Conservation (phyloP, 257 asterid species). For the Paraleonurus japonicus region DNA sequence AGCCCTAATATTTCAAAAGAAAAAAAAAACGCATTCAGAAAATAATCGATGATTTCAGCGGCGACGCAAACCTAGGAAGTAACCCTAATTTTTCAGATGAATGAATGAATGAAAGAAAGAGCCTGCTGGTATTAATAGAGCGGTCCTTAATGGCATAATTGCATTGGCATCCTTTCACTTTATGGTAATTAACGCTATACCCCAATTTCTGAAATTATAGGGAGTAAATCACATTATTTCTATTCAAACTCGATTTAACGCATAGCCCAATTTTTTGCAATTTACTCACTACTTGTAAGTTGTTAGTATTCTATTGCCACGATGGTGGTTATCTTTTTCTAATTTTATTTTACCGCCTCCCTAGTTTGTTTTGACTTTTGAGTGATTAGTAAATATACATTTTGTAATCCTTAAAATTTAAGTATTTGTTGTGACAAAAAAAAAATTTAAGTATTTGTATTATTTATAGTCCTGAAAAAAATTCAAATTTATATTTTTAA, state of each 20-base stretch:
- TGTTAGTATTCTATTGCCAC: too few relatives aligned
- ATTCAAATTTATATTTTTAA: too few relatives aligned
- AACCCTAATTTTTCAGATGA: conserved; percentile 24
- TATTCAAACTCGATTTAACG: neutral
- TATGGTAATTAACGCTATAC: neutral
- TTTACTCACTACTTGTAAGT: too few relatives aligned
- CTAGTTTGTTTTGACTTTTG: too few relatives aligned
- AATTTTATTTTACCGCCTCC: too few relatives aligned
- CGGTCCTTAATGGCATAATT: conserved; percentile 5
- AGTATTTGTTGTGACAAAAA: too few relatives aligned
- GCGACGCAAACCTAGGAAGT: neutral
- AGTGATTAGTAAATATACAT: too few relatives aligned
- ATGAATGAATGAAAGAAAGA: too few relatives aligned
- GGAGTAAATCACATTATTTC: conserved; percentile 16
- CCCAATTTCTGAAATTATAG: neutral
- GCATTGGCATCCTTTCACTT: conserved; percentile 17
- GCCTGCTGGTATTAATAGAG: conserved; percentile 25
- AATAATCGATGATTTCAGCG: neutral
- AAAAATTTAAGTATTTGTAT: too few relatives aligned
- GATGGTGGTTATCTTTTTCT: too few relatives aligned
- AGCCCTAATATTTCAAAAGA: conserved; percentile 27
- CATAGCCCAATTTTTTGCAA: conserved; percentile 17
- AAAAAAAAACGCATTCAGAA: neutral
- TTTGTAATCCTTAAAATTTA: too few relatives aligned
- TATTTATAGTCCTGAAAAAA: too few relatives aligned